Conservation (phyloP, 768 basidiomycete genomes). For the Tylopilus felleus region DNA sequence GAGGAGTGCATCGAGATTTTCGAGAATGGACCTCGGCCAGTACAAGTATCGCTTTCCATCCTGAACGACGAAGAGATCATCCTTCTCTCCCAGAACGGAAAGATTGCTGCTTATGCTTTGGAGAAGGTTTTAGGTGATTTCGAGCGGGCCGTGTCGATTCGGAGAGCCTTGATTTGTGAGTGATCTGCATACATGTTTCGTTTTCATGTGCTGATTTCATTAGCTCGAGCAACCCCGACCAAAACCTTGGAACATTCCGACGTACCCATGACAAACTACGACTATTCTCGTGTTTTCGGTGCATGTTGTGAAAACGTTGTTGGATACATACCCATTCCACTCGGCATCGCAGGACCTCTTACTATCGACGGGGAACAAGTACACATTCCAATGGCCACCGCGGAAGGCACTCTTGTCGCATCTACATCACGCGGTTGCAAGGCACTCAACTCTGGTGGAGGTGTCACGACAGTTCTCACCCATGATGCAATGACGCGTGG, state of each 20-base stretch:
- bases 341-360: conserved; percentile 95
- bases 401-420: conserved; percentile 98
- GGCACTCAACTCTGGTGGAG: conserved; percentile 93
- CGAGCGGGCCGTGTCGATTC: conserved; percentile 81
- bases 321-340: conserved; percentile 93
- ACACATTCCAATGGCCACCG: conserved; percentile 98
- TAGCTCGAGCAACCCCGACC: conserved; percentile 82
- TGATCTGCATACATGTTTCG: background rate
- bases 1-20: conserved; percentile 80
- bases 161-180: conserved; percentile 89
- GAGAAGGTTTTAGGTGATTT: conserved; percentile 92
- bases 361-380: conserved; percentile 80
- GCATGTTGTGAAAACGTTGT: conserved; percentile 99
- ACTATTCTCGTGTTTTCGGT: conserved; percentile 90
- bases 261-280: conserved; percentile 81
- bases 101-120: conserved; percentile 91
- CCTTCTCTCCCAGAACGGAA: conserved; percentile 81
- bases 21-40: conserved; percentile 65
- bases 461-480: conserved; percentile 89
- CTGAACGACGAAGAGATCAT: conserved; percentile 93
- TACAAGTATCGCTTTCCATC: conserved; percentile 51
- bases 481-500: conserved; percentile 98
- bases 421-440: conserved; percentile 98
- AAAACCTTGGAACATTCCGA: conserved; percentile 81
- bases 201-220: conserved; percentile 2